Evolutionary conservation across 306 rosid genomes (phyloP), one percentile per base, ranked within the genome.

Genomic region (Hippophae rhamnoides): DNA sequence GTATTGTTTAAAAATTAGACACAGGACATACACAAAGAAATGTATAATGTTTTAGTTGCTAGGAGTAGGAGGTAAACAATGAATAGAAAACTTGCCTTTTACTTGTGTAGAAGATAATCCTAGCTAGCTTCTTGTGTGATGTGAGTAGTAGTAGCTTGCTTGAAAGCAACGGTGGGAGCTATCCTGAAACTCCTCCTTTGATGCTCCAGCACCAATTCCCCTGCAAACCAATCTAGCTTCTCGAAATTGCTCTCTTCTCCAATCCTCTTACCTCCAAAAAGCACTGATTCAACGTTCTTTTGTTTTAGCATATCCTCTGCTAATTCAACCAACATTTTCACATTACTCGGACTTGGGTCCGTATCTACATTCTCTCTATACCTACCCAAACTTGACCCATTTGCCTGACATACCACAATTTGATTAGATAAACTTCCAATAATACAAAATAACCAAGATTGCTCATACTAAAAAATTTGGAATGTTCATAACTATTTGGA

Each of bases 81-180:
- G 38, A 31, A 2, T 2, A 31, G 70, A 69, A 57, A 41, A 62
- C 62, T 74, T 68, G 81, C 93, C 82, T 63, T 78, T 73, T 31
- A 66, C 65, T 70, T 65, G 57, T 31, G 38, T 31, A 31, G 4
- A 31, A 4, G 5, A 4, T 31, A 31, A 31, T 2, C 38, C 38
- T 31, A 31, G 38, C 38, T 31, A 31, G 38, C 38, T 31, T 31
- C 4, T 31, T 31, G 38, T 82, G 74, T 59, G 76, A 76, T 40
- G 76, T 49, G 23, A 76, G 74, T 85, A 26, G 87, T 72, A 67
- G 82, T 71, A 64, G 97, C 90, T 82, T 93, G 97, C 84, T 93
- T 93, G 84, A 88, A 86, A 73, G 95, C 99, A 81, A 93, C 99
- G 82, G 99, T 93, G 87, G 99, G 99, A 75, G 97, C 99, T 78